These are phyloP conservation scores for Nectriaceae sp. DNA, from an alignment of 2,329 filamentous ascomycete genomes.

Conservation along the genomic window DNA sequence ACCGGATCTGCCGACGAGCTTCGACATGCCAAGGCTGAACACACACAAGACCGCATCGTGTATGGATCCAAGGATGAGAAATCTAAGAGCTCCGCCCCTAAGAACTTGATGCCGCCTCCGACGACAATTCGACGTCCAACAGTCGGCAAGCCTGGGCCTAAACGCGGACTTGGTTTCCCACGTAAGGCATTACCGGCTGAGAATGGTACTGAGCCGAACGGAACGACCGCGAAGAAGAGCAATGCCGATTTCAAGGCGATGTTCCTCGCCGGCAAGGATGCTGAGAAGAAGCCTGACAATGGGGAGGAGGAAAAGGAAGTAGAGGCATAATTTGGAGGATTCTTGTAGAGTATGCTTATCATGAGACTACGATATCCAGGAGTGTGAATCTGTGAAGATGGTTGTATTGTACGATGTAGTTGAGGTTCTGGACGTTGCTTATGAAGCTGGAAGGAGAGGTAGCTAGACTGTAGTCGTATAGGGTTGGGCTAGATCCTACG, in stretches of 20 bases:
- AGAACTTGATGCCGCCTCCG: slow-evolving; percentile 46
- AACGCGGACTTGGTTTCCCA: slow-evolving; percentile 46
- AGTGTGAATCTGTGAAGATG: neutral
- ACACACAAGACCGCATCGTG: slow-evolving; percentile 30
- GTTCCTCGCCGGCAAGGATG: slow-evolving; percentile 37
- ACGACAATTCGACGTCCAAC: slow-evolving; percentile 44
- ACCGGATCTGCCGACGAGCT: slow-evolving; percentile 58
- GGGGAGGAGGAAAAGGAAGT: slow-evolving; percentile 1
- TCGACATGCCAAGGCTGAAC: slow-evolving; percentile 50
- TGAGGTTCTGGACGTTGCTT: no score
- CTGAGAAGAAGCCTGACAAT: slow-evolving; percentile 11
- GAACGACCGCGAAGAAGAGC: slow-evolving; percentile 43
- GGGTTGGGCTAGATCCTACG: no score
- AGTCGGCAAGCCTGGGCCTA: slow-evolving; percentile 41
- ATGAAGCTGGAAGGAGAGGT: no score
- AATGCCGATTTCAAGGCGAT: slow-evolving; percentile 62
- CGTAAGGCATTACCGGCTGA: slow-evolving; percentile 23
- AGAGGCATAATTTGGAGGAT: slow-evolving; percentile 4
- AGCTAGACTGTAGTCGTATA: no score
- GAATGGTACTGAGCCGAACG: slow-evolving; percentile 16
- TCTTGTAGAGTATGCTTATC: slow-evolving; percentile 4
- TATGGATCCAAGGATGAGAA: slow-evolving; percentile 36
- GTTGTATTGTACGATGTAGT: neutral
- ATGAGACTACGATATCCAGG: slow-evolving; percentile 2
- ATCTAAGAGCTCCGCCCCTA: slow-evolving; percentile 17